Evolutionary conservation across 2,329 filamentous ascomycete genomes (phyloP), one percentile per base, ranked within the genome.

Genomic region (Sporothrix pseudoabietina): DNA sequence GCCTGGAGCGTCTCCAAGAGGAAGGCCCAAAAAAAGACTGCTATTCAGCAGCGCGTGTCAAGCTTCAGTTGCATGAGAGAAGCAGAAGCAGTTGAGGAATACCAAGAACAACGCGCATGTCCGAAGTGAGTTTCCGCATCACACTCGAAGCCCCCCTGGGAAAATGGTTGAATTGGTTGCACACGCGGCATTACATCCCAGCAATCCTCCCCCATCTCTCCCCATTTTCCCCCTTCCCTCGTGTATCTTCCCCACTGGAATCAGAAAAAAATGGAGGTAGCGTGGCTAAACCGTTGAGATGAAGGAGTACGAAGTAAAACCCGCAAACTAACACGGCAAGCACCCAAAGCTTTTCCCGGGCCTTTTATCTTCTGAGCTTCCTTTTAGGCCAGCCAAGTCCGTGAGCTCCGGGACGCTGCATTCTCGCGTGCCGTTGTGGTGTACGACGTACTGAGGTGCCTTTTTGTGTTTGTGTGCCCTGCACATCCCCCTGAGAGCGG

Each of bases 91-190:
- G 5, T 3, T 14, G 19, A 49, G 16, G 39, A n/a, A 69, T 26
- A 54, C 16, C 22, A 39, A 32, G 30, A 22, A 59, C 7, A 16
- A 52, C 63, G n/a, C 41, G 30, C 22, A 68, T 44, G 10, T n/a
- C 68, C 35, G 49, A 57, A 16, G 68, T 70, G 35, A 70, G 68
- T 70, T 55, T 32, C 32, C 30, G 32, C 66, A 39, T 39, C 66
- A 32, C 65, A n/a, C 39, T 65, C 10, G 39, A 47, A 47, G n/a
- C n/a, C 10, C 14, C 14, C 39, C 22, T 59, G 35, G 26, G 52
- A 41, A 44, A 44, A 26, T 47, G 19, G n/a, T 57, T 16, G 49
- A 19, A 16, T 9, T 26, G 35, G 39, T 44, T 22, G 22, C 39
- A 66, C 35, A 66, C 22, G 35, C 39, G n/a, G n/a, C 59, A 44